These are phyloP conservation scores for Mrakiaceae sp. DNA, from an alignment of 1,284 basidiomycete genomes.

Conservation along the genomic window DNA sequence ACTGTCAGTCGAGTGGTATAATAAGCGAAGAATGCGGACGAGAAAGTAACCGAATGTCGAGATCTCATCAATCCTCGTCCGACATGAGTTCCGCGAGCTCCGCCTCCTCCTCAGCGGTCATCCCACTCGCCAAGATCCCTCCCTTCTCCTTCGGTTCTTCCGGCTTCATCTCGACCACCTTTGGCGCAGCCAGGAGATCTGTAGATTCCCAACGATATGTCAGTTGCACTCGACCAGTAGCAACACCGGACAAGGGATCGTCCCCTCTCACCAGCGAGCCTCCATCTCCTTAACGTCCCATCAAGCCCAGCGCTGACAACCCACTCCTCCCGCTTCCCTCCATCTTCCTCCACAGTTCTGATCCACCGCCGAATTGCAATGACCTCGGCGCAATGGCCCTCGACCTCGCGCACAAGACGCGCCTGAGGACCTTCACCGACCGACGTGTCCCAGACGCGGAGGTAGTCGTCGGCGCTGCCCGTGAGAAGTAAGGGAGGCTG, in stretches of 20 bases:
- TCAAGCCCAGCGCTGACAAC: constrained; percentile 72
- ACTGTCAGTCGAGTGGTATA: neutral
- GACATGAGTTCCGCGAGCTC: constrained; percentile 15
- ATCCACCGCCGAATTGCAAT: constrained; percentile 61
- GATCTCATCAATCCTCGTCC: constrained; percentile 1
- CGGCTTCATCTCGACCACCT: constrained; percentile 23
- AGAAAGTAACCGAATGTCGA: neutral
- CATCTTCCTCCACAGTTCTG: constrained; percentile 35
- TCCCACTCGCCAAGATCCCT: constrained; percentile 2
- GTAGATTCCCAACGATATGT: neutral
- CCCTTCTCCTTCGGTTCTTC: constrained; percentile 14
- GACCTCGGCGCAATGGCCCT: constrained; percentile 81
- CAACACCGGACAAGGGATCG: neutral
- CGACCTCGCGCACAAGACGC: constrained; percentile 45
- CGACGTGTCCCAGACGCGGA: constrained; percentile 49
- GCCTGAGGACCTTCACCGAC: constrained; percentile 29
- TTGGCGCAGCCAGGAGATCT: constrained; percentile 17
- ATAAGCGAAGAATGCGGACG: neutral
- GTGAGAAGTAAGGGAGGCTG: constrained; percentile 43
- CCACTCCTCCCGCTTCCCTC: constrained; percentile 50
- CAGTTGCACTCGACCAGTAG: neutral
- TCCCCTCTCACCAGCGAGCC: constrained; percentile 47
- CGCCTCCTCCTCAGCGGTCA: constrained; percentile 35
- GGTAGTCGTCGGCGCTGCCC: constrained; percentile 60
- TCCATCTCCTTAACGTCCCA: constrained; percentile 72